Base-by-base conservation (phyloP, 2,329 filamentous ascomycete genomes). In the Claviceps africana region DNA sequence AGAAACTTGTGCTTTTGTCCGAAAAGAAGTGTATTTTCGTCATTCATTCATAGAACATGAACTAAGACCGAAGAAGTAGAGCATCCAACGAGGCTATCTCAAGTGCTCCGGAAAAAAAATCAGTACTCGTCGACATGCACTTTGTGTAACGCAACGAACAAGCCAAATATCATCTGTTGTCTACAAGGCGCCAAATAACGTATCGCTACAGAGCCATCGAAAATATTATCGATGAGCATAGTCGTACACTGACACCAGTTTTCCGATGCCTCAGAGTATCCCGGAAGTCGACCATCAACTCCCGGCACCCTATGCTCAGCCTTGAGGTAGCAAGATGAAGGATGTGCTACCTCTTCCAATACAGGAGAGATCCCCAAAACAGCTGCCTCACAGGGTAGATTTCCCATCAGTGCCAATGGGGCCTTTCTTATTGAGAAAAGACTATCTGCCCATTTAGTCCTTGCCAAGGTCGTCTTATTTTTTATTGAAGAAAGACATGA, bases 401-500 rank as follows among this genome's bases (percentile, higher is more conserved):
- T 30, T 35, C 10, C 11, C 30, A 22, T 21, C 30, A 9, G 21
- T 48, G 31, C 49, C 47, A 22, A 21, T 21, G n/a, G 7, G 19
- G 39, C 13, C n/a, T 48, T 6, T 5, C 2, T 30, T 30, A 25
- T 3, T 25, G 22, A 22, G 31, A 50, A 42, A 49, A 19, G 15
- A 31, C 25, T n/a, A 22, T 42, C 30, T 45, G 28, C 6, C 10
- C 31, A 25, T n/a, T 15, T 15, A n/a, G 25, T 7, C 9, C 15
- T 37, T 37, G 5, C 35, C 35, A 37, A 37, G 5, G 17, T n/a
- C 17, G 15, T 37, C 15, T 56, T 59, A 86, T 62, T 89, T 93
- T 72, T 94, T 95, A 43, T 78, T 77, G 67, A 95, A 95, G 69
- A 95, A 95, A 1, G 84, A 88, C 84, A 90, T 95, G 63, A 95